Evolutionary conservation across 2,329 filamentous ascomycete species (phyloP).

Genomic region (Hansfordia pulvinata): DNA sequence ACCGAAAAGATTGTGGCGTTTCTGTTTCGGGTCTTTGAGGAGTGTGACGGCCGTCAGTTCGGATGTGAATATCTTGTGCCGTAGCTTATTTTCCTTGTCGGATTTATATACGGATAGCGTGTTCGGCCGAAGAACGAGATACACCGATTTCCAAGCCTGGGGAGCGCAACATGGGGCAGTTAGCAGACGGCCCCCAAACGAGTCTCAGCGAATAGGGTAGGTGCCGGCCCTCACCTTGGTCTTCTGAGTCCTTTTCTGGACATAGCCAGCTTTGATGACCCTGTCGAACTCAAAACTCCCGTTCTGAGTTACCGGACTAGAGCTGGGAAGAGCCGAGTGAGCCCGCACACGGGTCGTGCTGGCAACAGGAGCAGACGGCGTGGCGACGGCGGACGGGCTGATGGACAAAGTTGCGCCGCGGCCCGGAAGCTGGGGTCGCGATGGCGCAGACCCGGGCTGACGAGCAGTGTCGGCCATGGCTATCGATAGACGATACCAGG

Average conservation of each 20-base stretch:
- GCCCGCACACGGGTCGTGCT: constrained; percentile 18
- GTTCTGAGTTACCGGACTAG: constrained; percentile 84
- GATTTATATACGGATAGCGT: constrained; percentile 88
- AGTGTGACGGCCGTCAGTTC: constrained; percentile 85
- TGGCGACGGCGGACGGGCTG: constrained; percentile 10
- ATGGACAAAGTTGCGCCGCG: constrained; percentile 14
- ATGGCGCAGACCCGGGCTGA: constrained; percentile 8
- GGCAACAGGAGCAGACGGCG: constrained; percentile 9
- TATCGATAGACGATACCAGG: too few species aligned
- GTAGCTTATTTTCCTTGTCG: constrained; percentile 76
- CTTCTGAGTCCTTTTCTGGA: constrained; percentile 81
- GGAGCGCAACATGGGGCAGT: constrained; percentile 7
- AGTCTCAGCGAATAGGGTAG: too few species aligned
- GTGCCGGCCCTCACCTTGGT: constrained; percentile 65
- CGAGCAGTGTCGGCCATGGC: constrained; percentile 14
- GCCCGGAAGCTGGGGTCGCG: constrained; percentile 7
- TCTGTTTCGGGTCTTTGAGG: constrained; percentile 80
- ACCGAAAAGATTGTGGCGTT: constrained; percentile 77
- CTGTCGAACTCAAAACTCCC: constrained; percentile 94
- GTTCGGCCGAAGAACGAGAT: constrained; percentile 81
- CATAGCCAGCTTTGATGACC: constrained; percentile 77
- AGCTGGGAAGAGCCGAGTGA: constrained; percentile 45
- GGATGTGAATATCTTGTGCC: constrained; percentile 74
- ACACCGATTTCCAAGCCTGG: constrained; percentile 81
- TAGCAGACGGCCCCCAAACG: too few species aligned